Evolutionary conservation across 1,284 basidiomycete species (phyloP).

Genomic region (Leccinum fallax): DNA sequence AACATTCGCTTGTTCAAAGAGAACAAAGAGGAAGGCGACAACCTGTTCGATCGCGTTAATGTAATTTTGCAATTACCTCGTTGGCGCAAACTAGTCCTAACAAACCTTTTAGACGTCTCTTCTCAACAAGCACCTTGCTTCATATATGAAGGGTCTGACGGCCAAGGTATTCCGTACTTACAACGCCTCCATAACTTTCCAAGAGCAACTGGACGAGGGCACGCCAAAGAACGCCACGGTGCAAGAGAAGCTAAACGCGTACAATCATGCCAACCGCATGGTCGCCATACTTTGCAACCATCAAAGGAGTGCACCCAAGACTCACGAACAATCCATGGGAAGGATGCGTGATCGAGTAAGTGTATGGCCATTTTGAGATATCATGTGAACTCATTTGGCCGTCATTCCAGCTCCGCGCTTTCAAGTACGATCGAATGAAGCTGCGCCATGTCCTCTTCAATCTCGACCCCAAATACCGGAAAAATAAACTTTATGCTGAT

Average conservation of each 20-base stretch:
- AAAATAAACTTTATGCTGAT: slow-evolving; percentile 75
- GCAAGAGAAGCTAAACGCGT: slow-evolving; percentile 92
- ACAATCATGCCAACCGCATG: slow-evolving; percentile 93
- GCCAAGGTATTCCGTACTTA: slow-evolving; percentile 99
- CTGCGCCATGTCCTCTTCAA: slow-evolving; percentile 80
- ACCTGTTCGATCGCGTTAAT: slow-evolving; percentile 91
- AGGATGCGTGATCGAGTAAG: slow-evolving; percentile 88
- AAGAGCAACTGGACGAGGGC: slow-evolving; percentile 80
- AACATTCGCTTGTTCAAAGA: slow-evolving; percentile 90
- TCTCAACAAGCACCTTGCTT: slow-evolving; percentile 88
- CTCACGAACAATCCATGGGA: slow-evolving; percentile 88
- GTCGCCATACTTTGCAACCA: slow-evolving; percentile 98
- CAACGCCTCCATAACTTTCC: slow-evolving; percentile 95
- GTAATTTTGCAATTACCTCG: slow-evolving; percentile 44
- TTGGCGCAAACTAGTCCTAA: slow-evolving; percentile 11
- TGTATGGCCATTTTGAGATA: slow-evolving; percentile 8
- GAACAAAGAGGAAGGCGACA: slow-evolving; percentile 86
- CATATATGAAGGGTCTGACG: slow-evolving; percentile 94
- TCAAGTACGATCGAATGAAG: slow-evolving; percentile 96
- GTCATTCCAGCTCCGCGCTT: slow-evolving; percentile 56
- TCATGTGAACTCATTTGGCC: slow-evolving; percentile 10
- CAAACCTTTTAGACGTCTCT: slow-evolving; percentile 62
- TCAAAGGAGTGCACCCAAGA: slow-evolving; percentile 91
- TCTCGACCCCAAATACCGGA: slow-evolving; percentile 79
- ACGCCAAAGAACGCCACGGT: slow-evolving; percentile 73